Percentiles rank a stretch among this genome's conserved stretches.
Conservation (phyloP, 495 filamentous ascomycete genomes). For the Neurospora tetraspora region DNA sequence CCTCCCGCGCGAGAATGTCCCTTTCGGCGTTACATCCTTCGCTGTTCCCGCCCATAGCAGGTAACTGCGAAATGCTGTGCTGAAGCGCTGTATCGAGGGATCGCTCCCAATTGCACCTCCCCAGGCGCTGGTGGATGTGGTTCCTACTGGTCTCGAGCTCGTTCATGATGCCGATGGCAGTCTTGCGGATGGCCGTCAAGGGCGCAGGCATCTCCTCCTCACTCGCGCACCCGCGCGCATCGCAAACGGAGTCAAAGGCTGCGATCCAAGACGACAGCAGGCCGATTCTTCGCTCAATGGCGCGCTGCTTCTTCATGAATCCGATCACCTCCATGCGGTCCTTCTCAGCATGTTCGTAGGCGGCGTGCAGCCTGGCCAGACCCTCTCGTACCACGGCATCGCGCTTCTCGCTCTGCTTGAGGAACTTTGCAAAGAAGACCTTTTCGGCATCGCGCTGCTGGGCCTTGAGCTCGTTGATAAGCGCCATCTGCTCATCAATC, state of each 20-base stretch:
- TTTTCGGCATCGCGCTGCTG: conserved; percentile 88
- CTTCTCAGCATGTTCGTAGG: conserved; percentile 72
- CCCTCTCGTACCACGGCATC: conserved; percentile 71
- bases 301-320: conserved; percentile 72
- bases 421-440: conserved; percentile 78
- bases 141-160: conserved; percentile 85
- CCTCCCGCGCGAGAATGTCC: conserved; percentile 65
- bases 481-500: conserved; percentile 86
- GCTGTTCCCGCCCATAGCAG: conserved; percentile 54
- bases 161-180: conserved; percentile 73
- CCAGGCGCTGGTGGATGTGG: conserved; percentile 74
- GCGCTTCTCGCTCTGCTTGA: conserved; percentile 76
- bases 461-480: conserved; percentile 88
- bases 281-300: conserved; percentile 74
- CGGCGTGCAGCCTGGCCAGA: conserved; percentile 63
- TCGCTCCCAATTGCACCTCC: conserved; percentile 76
- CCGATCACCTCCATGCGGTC: conserved; percentile 71
- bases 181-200: conserved; percentile 69
- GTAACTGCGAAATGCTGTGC: conserved; percentile 69
- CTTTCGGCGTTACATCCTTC: conserved; percentile 54
- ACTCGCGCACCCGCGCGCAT: conserved; percentile 43
- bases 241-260: conserved; percentile 79
- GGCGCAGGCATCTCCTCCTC: conserved; percentile 55
- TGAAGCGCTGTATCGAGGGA: conserved; percentile 78
- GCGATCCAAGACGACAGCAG: conserved; percentile 85